A percentile compares a stretch with the other conserved stretches of the same genome.
Conservation (phyloP, 2,329 filamentous ascomycete genomes). For the Calonectria honghensis region DNA sequence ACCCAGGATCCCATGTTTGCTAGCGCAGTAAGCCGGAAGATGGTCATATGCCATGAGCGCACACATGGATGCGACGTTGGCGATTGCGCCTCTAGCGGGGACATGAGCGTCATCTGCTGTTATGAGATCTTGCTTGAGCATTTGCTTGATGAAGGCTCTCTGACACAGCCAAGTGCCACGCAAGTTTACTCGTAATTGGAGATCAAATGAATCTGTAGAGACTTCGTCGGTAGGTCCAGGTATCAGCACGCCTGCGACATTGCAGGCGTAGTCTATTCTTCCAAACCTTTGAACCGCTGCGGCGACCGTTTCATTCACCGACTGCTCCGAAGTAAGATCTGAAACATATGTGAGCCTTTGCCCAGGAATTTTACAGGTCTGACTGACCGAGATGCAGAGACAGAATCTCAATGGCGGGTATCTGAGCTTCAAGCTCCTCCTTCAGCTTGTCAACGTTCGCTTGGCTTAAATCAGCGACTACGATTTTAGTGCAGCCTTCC, state of each 20-base stretch:
- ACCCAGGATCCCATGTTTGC: slow-evolving; percentile 28
- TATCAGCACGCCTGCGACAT: slow-evolving; percentile 20
- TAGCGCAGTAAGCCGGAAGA: slow-evolving; percentile 27
- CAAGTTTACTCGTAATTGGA: slow-evolving; percentile 14
- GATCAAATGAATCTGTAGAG: slow-evolving; percentile 6
- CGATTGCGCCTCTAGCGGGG: slow-evolving; percentile 18
- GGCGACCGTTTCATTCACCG: slow-evolving; percentile 2
- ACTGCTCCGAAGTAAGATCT: slow-evolving; percentile 23
- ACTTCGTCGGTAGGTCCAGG: slow-evolving; percentile 24
- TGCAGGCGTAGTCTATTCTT: slow-evolving; percentile 29
- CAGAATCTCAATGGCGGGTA: neutral
- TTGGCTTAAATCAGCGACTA: slow-evolving; percentile 13
- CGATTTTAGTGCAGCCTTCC: slow-evolving; percentile 21
- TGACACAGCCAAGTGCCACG: slow-evolving; percentile 31
- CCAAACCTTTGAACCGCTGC: neutral
- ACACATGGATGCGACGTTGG: slow-evolving; percentile 29
- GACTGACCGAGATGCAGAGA: slow-evolving; percentile 8
- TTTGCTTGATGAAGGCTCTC: slow-evolving; percentile 11
- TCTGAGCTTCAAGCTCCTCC: neutral
- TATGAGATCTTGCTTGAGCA: slow-evolving; percentile 19
- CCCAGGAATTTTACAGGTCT: neutral
- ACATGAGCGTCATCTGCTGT: slow-evolving; percentile 1
- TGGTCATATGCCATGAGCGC: slow-evolving; percentile 31
- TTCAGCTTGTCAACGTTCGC: neutral
- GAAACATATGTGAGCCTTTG: neutral